phyloP scores from a whole-genome alignment of 371 early-diverging fungal species.

The Mucor velutinosus region DNA sequence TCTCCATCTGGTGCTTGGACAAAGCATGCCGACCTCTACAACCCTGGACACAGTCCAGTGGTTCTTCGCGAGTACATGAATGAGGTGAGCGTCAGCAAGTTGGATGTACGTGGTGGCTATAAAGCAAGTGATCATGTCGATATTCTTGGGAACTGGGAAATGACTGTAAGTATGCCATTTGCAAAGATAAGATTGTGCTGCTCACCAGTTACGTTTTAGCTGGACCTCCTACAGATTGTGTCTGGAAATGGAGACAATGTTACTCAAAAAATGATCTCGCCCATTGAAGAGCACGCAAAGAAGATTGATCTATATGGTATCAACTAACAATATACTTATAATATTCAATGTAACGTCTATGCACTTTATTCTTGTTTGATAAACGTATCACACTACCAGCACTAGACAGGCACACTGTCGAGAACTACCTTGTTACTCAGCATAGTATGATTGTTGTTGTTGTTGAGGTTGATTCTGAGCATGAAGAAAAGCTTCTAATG shows the following conservation, averaged over 20 bases:
- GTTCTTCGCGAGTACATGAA: conserved; percentile 82
- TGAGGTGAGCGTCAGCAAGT: conserved; percentile 55
- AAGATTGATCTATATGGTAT: conserved; percentile 21
- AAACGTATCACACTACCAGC: background rate
- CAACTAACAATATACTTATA: background rate
- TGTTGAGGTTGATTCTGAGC: conserved; percentile 1
- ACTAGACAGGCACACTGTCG: background rate
- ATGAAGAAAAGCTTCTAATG: background rate
- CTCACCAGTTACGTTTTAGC: conserved; percentile 13
- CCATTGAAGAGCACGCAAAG: conserved; percentile 42
- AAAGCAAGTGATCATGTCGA: conserved; percentile 90
- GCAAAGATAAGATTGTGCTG: background rate
- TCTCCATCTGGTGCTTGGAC: conserved; percentile 81
- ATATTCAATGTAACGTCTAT: background rate
- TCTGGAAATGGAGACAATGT: conserved; percentile 41
- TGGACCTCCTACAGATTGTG: conserved; percentile 46
- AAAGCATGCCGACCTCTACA: conserved; percentile 69
- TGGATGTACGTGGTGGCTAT: conserved; percentile 81
- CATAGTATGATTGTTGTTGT: background rate
- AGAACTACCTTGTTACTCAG: background rate
- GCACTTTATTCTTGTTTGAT: background rate
- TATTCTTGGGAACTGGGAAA: conserved; percentile 68
- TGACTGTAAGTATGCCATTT: conserved; percentile 39
- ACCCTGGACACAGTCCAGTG: conserved; percentile 79
- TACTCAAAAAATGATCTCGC: conserved; percentile 38